Conservation (phyloP, 208 protist species). For the Crithidia mellificae region DNA sequence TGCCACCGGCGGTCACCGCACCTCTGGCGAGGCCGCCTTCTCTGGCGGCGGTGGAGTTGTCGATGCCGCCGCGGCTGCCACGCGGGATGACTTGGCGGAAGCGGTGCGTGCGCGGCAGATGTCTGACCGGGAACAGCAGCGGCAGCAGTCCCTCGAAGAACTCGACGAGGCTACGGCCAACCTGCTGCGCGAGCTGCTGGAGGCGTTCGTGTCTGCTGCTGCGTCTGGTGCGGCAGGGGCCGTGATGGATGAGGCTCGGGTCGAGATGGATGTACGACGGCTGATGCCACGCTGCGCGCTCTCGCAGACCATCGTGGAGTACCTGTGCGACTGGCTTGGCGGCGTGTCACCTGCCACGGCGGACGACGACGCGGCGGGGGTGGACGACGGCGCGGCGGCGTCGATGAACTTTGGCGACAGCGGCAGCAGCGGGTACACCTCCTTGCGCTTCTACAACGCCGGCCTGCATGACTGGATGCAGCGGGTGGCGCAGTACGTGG, state of each 20-base stretch:
- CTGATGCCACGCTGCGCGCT: constrained; percentile 69
- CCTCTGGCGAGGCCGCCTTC: too few relatives aligned
- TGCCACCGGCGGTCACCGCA: constrained; percentile 4
- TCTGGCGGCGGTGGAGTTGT: too few relatives aligned
- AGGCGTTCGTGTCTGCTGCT: constrained; percentile 55
- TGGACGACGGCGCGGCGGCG: constrained; percentile 10
- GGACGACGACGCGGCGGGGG: constrained; percentile 1
- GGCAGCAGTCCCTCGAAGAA: constrained; percentile 34
- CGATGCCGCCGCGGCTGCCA: too few relatives aligned
- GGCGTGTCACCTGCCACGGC: constrained; percentile 2
- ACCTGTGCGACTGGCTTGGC: constrained; percentile 53
- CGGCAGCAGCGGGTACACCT: constrained; percentile 19
- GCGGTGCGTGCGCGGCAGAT: constrained; percentile 24
- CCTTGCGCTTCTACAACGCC: constrained; percentile 50
- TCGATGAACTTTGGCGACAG: neutral
- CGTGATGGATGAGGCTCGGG: constrained; percentile 62
- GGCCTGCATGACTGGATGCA: constrained; percentile 80
- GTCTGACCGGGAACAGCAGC: constrained; percentile 11
- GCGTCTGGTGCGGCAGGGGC: constrained; percentile 50
- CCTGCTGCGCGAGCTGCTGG: constrained; percentile 67
- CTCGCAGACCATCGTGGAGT: constrained; percentile 46
- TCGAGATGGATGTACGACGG: constrained; percentile 53
- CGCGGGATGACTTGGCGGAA: constrained; percentile 32
- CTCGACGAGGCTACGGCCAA: constrained; percentile 70
- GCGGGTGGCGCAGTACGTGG: constrained; percentile 50